phyloP scores from a whole-genome alignment of 257 asterid genomes.

The Rhazya stricta region DNA sequence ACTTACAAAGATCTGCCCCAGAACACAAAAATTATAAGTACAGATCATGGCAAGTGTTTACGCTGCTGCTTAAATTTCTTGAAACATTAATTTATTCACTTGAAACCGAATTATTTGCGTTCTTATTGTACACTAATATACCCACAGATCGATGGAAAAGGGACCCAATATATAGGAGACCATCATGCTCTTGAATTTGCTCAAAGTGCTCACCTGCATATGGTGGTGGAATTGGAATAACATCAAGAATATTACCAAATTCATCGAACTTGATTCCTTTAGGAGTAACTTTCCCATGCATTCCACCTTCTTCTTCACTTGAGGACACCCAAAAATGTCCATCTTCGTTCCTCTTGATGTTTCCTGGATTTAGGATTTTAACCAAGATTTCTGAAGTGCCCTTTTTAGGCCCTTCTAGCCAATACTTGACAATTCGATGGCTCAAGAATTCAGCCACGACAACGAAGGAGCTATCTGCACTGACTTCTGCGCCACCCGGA shows the following conservation, averaged over 20 bases:
- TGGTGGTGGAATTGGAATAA: not conserved
- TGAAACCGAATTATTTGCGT: not conserved
- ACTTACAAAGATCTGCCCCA: no score
- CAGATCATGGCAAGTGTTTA: no score
- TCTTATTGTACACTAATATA: no score
- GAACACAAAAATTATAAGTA: no score
- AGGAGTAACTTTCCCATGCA: not conserved
- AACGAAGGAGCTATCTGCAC: constrained; percentile 19
- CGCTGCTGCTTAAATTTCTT: no score
- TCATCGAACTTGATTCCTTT: not conserved
- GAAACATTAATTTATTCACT: no score
- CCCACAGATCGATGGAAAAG: not conserved
- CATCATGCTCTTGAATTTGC: constrained; percentile 4
- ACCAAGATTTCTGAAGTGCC: not conserved
- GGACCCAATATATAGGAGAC: not conserved
- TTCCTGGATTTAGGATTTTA: not conserved
- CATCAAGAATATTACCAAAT: not conserved
- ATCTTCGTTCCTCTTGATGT: not conserved
- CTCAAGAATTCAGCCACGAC: constrained; percentile 12
- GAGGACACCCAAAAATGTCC: constrained; percentile 6
- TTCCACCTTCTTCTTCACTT: not conserved
- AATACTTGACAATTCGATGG: not conserved
- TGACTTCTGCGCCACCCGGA: constrained; percentile 19
- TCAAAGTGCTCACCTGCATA: not conserved
- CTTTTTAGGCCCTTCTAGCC: constrained; percentile 6